Conservation (phyloP, 2,329 filamentous ascomycete genomes). For the Pestalotiopsis sp. region DNA sequence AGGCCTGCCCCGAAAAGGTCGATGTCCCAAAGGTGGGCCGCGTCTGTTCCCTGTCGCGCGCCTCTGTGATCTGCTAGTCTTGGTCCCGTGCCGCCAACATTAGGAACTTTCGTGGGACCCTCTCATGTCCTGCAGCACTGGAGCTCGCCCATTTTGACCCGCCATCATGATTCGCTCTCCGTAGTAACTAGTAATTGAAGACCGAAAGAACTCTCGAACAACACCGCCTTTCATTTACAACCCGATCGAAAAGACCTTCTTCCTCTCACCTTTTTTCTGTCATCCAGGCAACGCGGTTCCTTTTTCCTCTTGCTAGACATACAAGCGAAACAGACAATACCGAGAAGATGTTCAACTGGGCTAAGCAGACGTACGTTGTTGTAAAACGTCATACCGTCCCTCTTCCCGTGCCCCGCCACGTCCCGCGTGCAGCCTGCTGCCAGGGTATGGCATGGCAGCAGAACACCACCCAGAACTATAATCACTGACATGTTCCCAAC, state of each 20-base stretch:
- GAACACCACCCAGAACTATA: not conserved
- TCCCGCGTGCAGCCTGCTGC: constrained; percentile 9
- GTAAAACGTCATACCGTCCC: not conserved
- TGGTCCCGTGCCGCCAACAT: not conserved
- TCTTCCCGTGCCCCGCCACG: constrained; percentile 5
- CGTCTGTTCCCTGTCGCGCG: not conserved
- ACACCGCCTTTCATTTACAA: constrained; percentile 6
- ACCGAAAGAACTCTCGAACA: constrained; percentile 2
- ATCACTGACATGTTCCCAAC: constrained; percentile 21
- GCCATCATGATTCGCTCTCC: constrained; percentile 7
- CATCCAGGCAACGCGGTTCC: not conserved
- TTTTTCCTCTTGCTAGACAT: not conserved
- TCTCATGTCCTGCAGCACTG: not conserved
- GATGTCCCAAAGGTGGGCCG: not conserved
- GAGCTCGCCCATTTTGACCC: not conserved
- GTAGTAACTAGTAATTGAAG: not conserved
- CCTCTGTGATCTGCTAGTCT: no score
- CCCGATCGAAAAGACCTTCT: not conserved
- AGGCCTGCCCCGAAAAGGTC: not conserved
- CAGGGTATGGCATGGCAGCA: not conserved
- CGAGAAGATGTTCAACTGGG: constrained; percentile 84
- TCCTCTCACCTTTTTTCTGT: not conserved
- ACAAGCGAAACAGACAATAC: not conserved
- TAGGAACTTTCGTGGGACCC: not conserved
- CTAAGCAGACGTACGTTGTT: constrained; percentile 78